These are phyloP conservation scores for Phtheirospermum japonicum DNA, from an alignment of 257 asterid species.

Conservation along the genomic window DNA sequence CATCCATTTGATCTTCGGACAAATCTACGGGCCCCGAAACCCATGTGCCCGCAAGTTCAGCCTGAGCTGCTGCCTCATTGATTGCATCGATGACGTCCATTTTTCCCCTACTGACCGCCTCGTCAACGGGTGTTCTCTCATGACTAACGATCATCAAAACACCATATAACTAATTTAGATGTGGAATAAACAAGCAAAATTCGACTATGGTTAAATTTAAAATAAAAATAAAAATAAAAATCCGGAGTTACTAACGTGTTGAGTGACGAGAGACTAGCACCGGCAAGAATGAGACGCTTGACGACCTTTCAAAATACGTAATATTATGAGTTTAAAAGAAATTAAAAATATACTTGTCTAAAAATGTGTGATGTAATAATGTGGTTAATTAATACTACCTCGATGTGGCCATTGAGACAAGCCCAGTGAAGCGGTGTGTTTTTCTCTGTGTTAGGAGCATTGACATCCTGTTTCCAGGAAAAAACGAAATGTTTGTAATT, in stretches of 20 bases:
- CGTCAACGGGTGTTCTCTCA: conserved; percentile 88
- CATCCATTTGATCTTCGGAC: neutral
- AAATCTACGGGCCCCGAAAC: conserved; percentile 35
- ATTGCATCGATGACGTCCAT: conserved; percentile 70
- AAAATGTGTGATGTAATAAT: neutral
- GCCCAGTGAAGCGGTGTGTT: conserved; percentile 99
- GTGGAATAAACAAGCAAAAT: neutral
- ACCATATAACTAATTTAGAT: conserved; percentile 11
- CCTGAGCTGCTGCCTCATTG: conserved; percentile 63
- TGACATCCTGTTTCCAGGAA: conserved; percentile 59
- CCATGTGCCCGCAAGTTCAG: conserved; percentile 55
- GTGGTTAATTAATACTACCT: conserved; percentile 40
- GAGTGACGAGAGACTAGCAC: conserved; percentile 65
- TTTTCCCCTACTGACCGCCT: conserved; percentile 65
- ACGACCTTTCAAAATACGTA: conserved; percentile 50
- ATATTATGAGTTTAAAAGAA: neutral
- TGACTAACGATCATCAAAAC: conserved; percentile 48
- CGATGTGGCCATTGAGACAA: conserved; percentile 81
- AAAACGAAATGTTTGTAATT: conserved; percentile 6
- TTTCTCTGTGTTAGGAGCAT: conserved; percentile 69
- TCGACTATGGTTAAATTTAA: neutral
- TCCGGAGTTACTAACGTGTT: conserved; percentile 50
- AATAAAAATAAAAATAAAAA: neutral
- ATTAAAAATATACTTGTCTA: neutral
- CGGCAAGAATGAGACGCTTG: conserved; percentile 67